Evolutionary conservation across 352 stramenopile species (phyloP), one percentile per base, ranked within the genome.

Genomic region (Globisporangium yorkense): DNA sequence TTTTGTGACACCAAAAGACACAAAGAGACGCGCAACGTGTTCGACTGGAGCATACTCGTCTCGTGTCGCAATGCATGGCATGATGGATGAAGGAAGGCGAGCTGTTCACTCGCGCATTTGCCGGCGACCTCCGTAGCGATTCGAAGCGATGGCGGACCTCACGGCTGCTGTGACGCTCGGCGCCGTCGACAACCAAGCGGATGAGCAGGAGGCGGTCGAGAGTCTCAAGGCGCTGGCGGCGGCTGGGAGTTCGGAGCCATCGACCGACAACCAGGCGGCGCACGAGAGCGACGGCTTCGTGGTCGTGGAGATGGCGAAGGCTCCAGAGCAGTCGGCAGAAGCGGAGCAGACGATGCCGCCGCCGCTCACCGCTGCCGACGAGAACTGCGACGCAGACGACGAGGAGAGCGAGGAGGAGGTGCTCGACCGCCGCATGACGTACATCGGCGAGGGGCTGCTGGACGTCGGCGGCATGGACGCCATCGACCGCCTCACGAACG

Each of bases 381-480:
- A 49, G 8, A 49, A 24, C 44, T 49, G 44, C n/a, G n/a, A 49
- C n/a, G 44, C 40, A 3, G 40, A 46, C 18, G 24, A 24, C 9
- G n/a, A 31, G 44, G 9, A 54, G 47, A 60, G 21, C 21, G 31
- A 47, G 29, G 29, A 40, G 1, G 21, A 39, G 9, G 16, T 59
- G 15, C 18, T 75, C 12, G 67, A 72, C 16, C 72, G 73, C 13
- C 70, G 76, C 24, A 68, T 84, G 68, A 87, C 76, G 57, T 89
- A 76, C 72, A 81, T 90, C 51, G 77, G 80, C 50, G 80, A 90
- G 56, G 80, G 80, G 0, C 64, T 88, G 5, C 61, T 84, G 18
- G 76, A 72, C 20, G 20, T 57, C 41, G 74, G 72, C 18, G 65
- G 77, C 54, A 67, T 84, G 58, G 67, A 71, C 31, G 74, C 74